Conservation (phyloP, 768 basidiomycete species). For the Psilocybe azurescens region DNA sequence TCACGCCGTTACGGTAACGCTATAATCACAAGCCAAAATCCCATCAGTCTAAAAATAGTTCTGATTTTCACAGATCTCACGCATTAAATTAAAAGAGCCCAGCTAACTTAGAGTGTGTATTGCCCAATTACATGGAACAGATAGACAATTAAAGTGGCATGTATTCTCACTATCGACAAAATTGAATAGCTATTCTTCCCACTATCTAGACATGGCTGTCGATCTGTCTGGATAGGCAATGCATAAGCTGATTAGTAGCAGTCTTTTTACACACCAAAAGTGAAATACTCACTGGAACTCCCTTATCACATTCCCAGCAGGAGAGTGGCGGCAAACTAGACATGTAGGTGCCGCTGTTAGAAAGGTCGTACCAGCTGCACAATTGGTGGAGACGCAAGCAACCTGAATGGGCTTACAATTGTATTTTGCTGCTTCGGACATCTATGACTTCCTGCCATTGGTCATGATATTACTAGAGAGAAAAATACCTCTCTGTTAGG, state of each 20-base stretch:
- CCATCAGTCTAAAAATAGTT: neutral
- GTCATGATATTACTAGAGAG: neutral
- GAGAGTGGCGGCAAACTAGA: conserved; percentile 32
- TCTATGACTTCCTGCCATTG: no score
- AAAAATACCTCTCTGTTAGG: no score
- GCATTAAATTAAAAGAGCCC: no score
- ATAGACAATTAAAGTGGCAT: no score
- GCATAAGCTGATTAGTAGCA: neutral
- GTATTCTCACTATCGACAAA: no score
- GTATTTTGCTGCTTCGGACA: neutral
- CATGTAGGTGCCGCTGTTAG: conserved; percentile 21
- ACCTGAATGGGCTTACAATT: conserved; percentile 33
- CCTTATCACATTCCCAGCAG: conserved; percentile 30
- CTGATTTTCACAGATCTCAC: neutral
- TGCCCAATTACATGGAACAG: no score
- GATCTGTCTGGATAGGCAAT: conserved; percentile 7
- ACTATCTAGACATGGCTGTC: conserved; percentile 8
- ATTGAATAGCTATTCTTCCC: no score
- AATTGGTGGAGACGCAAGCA: conserved; percentile 49
- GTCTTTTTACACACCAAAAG: neutral
- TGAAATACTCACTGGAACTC: conserved; percentile 25
- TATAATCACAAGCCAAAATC: neutral
- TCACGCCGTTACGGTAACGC: neutral
- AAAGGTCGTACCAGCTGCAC: conserved; percentile 35
- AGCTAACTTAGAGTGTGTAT: no score